Evolutionary conservation across 2,329 filamentous ascomycete genomes (phyloP), one percentile per base, ranked within the genome.

Genomic region (Trichoderma polysporum): DNA sequence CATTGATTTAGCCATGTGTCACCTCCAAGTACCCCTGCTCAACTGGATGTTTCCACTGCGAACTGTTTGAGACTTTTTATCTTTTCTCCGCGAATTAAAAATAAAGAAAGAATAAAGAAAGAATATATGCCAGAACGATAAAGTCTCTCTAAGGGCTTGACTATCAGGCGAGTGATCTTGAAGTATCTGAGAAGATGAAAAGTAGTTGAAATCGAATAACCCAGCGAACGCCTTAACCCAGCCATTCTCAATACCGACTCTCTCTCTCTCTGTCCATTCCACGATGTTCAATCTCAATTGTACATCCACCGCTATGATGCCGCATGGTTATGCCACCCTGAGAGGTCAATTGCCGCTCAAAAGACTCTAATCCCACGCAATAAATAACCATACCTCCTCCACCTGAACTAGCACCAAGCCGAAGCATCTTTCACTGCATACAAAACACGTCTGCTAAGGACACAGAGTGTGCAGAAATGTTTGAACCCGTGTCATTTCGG

Each of bases 401-500:
- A 13, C 2, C 22, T 13, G 15, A 4, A 13, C 17, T 2, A 19
- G 15, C n/a, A 45, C 10, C 2, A 19, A 19, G 9, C 19, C 8
- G 12, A 7, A 5, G 1, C 10, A 19, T 2, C 4, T 27, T 39
- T 73, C 71, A 82, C 73, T 80, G 78, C 82, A 84, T 84, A 72
- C 83, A 79, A 68, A 85, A 74, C 2, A 85, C 83, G 66, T 84
- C 81, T 1, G 82, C 79, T 73, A 82, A 75, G 45, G 79, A 74
- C 25, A 85, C 76, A 7, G 80, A 80, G 65, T 80, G 81, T 2
- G 81, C 78, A 29, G 79, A 78, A 53, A 84, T 81, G 63, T 79
- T 80, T 52, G 74, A 72, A 15, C 81, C 83, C 2, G 76, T 80
- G 41, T 87, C 84, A 69, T 86, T 84, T 35, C 84, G 80, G 70